Conservation (phyloP, 176 grass and related monocot genomes). For the Tillandsia leiboldiana region DNA sequence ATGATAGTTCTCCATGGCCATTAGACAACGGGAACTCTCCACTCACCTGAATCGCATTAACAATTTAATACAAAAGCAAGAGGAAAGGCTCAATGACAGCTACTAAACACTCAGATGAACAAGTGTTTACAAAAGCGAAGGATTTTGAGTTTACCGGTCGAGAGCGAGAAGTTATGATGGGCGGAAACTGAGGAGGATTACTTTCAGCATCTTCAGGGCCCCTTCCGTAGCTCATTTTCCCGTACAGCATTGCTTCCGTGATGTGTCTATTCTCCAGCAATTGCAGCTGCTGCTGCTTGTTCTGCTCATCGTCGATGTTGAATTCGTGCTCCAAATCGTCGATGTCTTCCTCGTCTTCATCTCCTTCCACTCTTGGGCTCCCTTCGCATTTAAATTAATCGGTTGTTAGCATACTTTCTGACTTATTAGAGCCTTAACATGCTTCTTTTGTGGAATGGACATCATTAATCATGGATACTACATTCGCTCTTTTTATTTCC, state of each 20-base stretch:
- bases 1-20: conserved; percentile 42
- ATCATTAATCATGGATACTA: too few relatives aligned
- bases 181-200: conserved; percentile 56
- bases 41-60: conserved; percentile 52
- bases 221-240: conserved; percentile 87
- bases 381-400: conserved; percentile 25
- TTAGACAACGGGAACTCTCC: conserved; percentile 56
- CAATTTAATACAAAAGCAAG: neutral
- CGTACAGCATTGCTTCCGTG: conserved; percentile 89
- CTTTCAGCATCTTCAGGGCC: conserved; percentile 52
- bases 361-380: conserved; percentile 69
- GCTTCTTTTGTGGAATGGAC: too few relatives aligned
- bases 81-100: neutral
- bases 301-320: conserved; percentile 67
- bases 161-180: conserved; percentile 80
- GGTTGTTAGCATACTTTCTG: neutral
- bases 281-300: conserved; percentile 23
- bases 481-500: too few relatives aligned
- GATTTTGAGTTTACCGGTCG: conserved; percentile 40
- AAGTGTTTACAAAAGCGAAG: neutral
- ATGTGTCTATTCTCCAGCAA: conserved; percentile 44
- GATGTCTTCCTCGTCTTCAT: conserved; percentile 88
- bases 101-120: neutral
- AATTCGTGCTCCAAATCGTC: conserved; percentile 94
- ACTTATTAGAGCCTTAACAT: too few relatives aligned